Percentiles rank a stretch among this genome's conserved stretches.
These are phyloP conservation scores for Ettlia oleoabundans DNA, from an alignment of 139 green algal genomes.

Conservation along the genomic window DNA sequence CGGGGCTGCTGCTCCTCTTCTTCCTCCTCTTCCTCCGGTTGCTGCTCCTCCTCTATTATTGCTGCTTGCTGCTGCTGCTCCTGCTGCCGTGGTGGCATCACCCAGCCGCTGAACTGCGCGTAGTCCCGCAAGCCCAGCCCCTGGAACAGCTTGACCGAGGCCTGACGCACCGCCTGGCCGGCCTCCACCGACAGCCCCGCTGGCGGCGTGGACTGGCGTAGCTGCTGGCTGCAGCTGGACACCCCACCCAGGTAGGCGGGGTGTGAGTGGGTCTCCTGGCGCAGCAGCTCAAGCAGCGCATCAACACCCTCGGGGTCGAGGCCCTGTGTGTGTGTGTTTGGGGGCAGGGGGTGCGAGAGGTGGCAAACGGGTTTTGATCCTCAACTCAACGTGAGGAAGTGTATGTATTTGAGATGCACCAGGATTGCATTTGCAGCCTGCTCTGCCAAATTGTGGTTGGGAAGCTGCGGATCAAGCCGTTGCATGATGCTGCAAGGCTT, in stretches of 20 bases:
- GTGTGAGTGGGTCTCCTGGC: neutral
- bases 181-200: slow-evolving; percentile 15
- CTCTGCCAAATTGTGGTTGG: too few relatives aligned
- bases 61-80: neutral
- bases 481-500: too few relatives aligned
- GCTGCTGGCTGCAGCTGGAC: slow-evolving; percentile 24
- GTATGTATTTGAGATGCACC: too few relatives aligned
- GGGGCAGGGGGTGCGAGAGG: too few relatives aligned
- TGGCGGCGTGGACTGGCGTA: slow-evolving; percentile 29
- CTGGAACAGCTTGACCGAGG: slow-evolving; percentile 26
- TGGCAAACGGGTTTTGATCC: too few relatives aligned
- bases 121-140: slow-evolving; percentile 40
- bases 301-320: slow-evolving; percentile 22
- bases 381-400: too few relatives aligned
- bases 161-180: neutral
- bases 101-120: slow-evolving; percentile 44
- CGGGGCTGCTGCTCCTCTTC: neutral
- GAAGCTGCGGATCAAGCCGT: too few relatives aligned
- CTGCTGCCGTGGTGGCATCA: slow-evolving; percentile 20
- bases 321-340: slow-evolving; percentile 1
- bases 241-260: slow-evolving; percentile 29
- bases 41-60: neutral
- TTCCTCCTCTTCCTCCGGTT: neutral
- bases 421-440: too few relatives aligned
- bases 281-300: slow-evolving; percentile 1